Evolutionary conservation across 1,139 yeast genomes (phyloP).

Genomic region (Blastobotrys apis): DNA sequence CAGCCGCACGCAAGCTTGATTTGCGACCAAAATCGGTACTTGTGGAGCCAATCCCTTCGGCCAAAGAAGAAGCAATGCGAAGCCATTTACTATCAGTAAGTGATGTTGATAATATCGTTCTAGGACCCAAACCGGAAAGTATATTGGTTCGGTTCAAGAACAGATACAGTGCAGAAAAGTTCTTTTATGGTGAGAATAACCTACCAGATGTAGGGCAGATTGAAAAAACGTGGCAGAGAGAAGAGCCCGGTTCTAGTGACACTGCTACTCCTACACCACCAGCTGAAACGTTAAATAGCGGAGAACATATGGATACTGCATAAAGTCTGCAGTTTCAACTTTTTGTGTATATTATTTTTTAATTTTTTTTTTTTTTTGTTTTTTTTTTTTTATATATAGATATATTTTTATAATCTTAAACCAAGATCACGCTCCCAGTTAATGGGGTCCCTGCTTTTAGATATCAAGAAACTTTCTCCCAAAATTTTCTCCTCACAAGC

Average conservation of each 20-base stretch:
- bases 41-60: slow-evolving; percentile 32
- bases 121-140: slow-evolving; percentile 19
- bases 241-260: neutral
- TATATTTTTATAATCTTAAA: too few relatives aligned
- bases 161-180: slow-evolving; percentile 41
- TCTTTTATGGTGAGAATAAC: slow-evolving; percentile 29
- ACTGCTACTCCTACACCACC: neutral
- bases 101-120: slow-evolving; percentile 23
- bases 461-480: too few relatives aligned
- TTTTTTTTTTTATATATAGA: too few relatives aligned
- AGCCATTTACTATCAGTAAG: slow-evolving; percentile 26
- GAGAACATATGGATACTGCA: neutral
- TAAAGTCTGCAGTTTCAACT: too few relatives aligned
- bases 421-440: too few relatives aligned
- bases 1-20: slow-evolving; percentile 32
- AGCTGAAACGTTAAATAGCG: neutral
- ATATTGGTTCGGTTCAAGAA: slow-evolving; percentile 39
- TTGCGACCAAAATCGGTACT: slow-evolving; percentile 38
- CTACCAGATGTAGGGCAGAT: slow-evolving; percentile 35
- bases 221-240: slow-evolving; percentile 32
- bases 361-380: neutral
- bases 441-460: too few relatives aligned
- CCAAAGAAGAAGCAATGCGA: slow-evolving; percentile 34
- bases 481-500: too few relatives aligned
- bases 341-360: neutral